These are phyloP conservation scores for Starmerella bombicola DNA, from an alignment of 805 yeast species.

Conservation along the genomic window DNA sequence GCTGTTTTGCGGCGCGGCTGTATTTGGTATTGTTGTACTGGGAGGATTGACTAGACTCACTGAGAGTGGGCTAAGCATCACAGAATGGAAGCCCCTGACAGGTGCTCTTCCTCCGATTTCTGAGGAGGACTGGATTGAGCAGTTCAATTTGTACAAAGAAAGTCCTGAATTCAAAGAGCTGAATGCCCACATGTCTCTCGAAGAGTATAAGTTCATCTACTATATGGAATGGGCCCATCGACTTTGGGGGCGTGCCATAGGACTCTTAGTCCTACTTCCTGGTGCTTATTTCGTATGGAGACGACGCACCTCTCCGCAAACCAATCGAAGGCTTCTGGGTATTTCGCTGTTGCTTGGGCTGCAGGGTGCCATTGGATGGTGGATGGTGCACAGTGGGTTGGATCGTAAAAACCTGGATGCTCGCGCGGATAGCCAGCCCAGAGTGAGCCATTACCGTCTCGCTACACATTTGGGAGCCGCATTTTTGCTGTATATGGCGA, in stretches of 20 bases:
- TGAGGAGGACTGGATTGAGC: slow-evolving; percentile 72
- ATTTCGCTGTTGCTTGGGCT: slow-evolving; percentile 70
- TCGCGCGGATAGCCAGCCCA: slow-evolving; percentile 75
- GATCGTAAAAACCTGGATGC: slow-evolving; percentile 66
- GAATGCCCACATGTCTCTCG: slow-evolving; percentile 77
- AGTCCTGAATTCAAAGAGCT: slow-evolving; percentile 87
- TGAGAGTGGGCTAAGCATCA: slow-evolving; percentile 88
- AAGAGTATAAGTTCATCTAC: slow-evolving; percentile 88
- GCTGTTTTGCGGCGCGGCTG: slow-evolving; percentile 72
- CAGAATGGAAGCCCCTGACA: slow-evolving; percentile 97
- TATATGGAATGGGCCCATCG: slow-evolving; percentile 98
- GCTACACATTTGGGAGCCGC: slow-evolving; percentile 94
- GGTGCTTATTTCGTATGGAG: slow-evolving; percentile 66
- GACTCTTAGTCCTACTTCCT: slow-evolving; percentile 69
- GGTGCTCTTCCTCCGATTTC: slow-evolving; percentile 84
- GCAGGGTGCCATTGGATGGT: slow-evolving; percentile 97
- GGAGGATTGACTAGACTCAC: slow-evolving; percentile 94
- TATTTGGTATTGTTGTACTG: slow-evolving; percentile 88
- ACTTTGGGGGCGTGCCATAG: slow-evolving; percentile 82
- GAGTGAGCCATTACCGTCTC: slow-evolving; percentile 88
- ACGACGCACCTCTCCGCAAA: slow-evolving; percentile 52
- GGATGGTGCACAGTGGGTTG: slow-evolving; percentile 97
- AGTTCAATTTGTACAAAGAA: slow-evolving; percentile 64
- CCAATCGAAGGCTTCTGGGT: slow-evolving; percentile 55
- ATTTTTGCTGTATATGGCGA: slow-evolving; percentile 71